Evolutionary conservation across 2,329 filamentous ascomycete genomes (phyloP).

Genomic region (Lecanicillium sp.): DNA sequence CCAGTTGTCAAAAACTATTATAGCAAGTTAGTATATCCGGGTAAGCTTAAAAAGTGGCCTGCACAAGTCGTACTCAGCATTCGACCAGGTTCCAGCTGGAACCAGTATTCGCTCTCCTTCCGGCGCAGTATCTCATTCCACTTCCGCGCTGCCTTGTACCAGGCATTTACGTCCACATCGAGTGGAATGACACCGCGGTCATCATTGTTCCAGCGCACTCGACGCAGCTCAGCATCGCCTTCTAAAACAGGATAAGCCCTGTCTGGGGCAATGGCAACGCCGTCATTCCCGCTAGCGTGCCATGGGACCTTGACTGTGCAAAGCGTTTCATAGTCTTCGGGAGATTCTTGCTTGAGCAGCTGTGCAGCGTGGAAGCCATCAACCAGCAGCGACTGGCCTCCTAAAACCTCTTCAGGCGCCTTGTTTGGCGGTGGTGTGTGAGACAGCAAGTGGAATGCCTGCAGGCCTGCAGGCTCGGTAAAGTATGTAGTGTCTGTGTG

Average conservation of each 20-base stretch:
- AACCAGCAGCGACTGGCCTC: constrained; percentile 73
- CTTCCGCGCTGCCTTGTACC: constrained; percentile 73
- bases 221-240: constrained; percentile 36
- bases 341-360: constrained; percentile 46
- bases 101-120: constrained; percentile 63
- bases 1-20: constrained; percentile 92
- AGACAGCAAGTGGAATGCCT: constrained; percentile 86
- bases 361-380: constrained; percentile 74
- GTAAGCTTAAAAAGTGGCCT: neutral
- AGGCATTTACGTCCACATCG: constrained; percentile 41
- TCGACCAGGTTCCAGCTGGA: constrained; percentile 70
- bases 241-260: constrained; percentile 64
- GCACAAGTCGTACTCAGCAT: constrained; percentile 54
- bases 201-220: constrained; percentile 89
- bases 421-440: constrained; percentile 39
- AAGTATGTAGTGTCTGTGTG: constrained; percentile 98
- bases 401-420: constrained; percentile 33
- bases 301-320: constrained; percentile 52
- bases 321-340: constrained; percentile 49
- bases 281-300: constrained; percentile 85
- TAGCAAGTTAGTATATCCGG: neutral
- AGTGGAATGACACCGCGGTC: constrained; percentile 68
- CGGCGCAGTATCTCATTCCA: constrained; percentile 64
- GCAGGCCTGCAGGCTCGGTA: constrained; percentile 80
- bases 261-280: constrained; percentile 70